Percentiles rank a stretch among this genome's conserved stretches.
These are phyloP conservation scores for Sporothrix dimorphospora DNA, from an alignment of 2,329 filamentous ascomycete species.

Conservation along the genomic window DNA sequence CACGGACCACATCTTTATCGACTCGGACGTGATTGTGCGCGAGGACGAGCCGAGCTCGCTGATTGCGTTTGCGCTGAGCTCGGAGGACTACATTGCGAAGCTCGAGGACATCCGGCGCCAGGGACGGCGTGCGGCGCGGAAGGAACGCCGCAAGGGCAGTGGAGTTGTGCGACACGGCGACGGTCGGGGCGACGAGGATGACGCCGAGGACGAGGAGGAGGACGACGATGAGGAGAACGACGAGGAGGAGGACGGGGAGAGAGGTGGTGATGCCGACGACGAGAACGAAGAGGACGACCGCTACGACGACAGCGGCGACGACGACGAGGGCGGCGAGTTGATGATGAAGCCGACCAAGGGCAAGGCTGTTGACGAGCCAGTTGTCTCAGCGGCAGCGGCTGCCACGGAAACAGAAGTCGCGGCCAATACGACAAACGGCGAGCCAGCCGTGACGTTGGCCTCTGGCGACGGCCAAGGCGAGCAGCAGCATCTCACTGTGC, in stretches of 20 bases:
- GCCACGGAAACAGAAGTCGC: neutral
- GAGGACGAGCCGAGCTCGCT: slow-evolving; percentile 97
- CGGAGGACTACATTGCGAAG: slow-evolving; percentile 83
- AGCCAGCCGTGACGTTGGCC: neutral
- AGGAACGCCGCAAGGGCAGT: slow-evolving; percentile 33
- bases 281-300: neutral
- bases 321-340: neutral
- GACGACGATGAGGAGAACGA: slow-evolving; percentile 36
- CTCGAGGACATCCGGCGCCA: slow-evolving; percentile 66
- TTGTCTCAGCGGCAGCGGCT: neutral
- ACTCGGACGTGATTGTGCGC: slow-evolving; percentile 94
- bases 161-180: slow-evolving; percentile 36
- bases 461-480: neutral
- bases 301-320: neutral
- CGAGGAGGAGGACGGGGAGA: neutral
- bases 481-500: neutral
- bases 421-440: neutral
- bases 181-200: slow-evolving; percentile 30
- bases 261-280: neutral
- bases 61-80: slow-evolving; percentile 89
- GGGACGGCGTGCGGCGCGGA: slow-evolving; percentile 37
- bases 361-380: neutral
- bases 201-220: neutral
- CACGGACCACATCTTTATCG: slow-evolving; percentile 93
- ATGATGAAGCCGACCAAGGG: neutral